A percentile compares a stretch with the other conserved stretches of the same genome.
Conservation (phyloP, 441 rosid genomes). For the Populus hybrid region DNA sequence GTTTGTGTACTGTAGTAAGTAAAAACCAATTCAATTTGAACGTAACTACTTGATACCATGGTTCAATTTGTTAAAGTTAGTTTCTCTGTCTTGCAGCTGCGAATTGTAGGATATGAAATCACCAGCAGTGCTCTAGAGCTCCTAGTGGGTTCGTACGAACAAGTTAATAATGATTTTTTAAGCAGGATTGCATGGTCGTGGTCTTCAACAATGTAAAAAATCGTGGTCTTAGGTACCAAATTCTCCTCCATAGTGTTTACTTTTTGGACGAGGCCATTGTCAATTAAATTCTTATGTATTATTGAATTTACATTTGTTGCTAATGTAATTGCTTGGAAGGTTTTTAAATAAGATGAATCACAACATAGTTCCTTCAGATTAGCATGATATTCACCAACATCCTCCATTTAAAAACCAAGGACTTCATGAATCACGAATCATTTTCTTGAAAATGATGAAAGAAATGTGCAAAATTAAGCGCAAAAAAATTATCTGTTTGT, state of each 20-base stretch:
- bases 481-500: too few relatives aligned
- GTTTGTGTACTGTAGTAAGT: constrained; percentile 65
- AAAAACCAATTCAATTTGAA: not conserved
- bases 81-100: constrained; percentile 42
- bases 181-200: not conserved
- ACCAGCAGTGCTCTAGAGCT: constrained; percentile 1
- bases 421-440: not conserved
- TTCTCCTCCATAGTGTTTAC: not conserved
- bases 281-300: not conserved
- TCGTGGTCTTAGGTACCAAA: not conserved
- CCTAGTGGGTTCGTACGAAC: not conserved
- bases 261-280: not conserved
- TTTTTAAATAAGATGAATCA: not conserved
- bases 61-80: not conserved
- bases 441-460: not conserved
- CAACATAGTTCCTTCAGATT: not conserved
- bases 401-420: not conserved
- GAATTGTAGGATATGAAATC: constrained; percentile 55
- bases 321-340: not conserved
- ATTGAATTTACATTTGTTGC: not conserved
- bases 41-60: not conserved
- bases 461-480: not conserved
- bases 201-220: not conserved
- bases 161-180: not conserved
- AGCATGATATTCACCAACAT: not conserved